A percentile compares a stretch with the other conserved stretches of the same genome.
These are phyloP conservation scores for Globisporangium parvum DNA, from an alignment of 352 stramenopile species.

Conservation along the genomic window DNA sequence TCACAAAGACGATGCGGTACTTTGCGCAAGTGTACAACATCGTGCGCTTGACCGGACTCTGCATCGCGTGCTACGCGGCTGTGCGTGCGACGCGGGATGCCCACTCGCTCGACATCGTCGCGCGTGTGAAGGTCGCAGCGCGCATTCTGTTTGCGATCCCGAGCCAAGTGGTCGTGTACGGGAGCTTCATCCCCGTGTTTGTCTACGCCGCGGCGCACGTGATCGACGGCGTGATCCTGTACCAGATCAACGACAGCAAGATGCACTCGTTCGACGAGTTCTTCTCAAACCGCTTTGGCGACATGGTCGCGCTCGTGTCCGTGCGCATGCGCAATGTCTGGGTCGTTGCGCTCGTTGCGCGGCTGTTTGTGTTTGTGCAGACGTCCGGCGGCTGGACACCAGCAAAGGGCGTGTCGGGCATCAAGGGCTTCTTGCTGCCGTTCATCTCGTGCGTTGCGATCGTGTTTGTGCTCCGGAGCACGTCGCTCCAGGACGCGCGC, in stretches of 20 bases:
- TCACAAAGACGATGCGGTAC: conserved; percentile 36
- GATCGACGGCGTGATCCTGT: conserved; percentile 44
- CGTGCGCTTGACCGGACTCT: conserved; percentile 26
- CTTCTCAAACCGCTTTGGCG: conserved; percentile 25
- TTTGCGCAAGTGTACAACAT: conserved; percentile 41
- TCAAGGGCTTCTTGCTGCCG: conserved; percentile 35
- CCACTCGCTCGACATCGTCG: conserved; percentile 1
- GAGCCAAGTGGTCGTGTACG: conserved; percentile 48
- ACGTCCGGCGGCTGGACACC: conserved; percentile 48
- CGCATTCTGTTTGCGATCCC: conserved; percentile 38
- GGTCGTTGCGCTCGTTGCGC: conserved; percentile 36
- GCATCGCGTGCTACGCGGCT: conserved; percentile 25
- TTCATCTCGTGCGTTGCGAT: conserved; percentile 21
- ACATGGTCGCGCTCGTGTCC: conserved; percentile 29
- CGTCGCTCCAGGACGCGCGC: conserved; percentile 25
- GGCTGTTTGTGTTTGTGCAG: conserved; percentile 37
- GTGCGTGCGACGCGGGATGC: conserved; percentile 13
- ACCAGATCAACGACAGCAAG: conserved; percentile 38
- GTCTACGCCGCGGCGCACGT: conserved; percentile 41
- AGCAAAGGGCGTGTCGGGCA: conserved; percentile 30
- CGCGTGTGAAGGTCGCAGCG: conserved; percentile 13
- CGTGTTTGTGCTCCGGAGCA: conserved; percentile 17
- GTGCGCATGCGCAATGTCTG: conserved; percentile 50
- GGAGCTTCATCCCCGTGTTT: conserved; percentile 42
- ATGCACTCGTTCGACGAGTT: conserved; percentile 24